Base-by-base conservation (phyloP, 805 yeast species). In the Candida boidinii region DNA sequence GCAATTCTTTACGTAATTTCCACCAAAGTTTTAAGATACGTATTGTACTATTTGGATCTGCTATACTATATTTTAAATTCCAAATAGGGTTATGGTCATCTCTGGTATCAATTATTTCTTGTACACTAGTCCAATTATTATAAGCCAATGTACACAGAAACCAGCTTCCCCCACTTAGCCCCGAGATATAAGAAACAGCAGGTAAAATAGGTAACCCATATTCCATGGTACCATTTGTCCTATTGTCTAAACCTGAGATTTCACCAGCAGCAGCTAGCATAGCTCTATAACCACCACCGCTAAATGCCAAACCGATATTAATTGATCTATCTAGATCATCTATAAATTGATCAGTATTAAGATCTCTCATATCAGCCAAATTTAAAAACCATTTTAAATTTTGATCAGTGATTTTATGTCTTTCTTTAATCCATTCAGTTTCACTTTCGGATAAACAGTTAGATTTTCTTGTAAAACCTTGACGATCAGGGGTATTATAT, bases 201-300 rank as follows among this genome's bases (percentile, higher is more conserved):
- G 81, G 86, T 17, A 86, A 55, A 4, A 95, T 94, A 21, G 90
- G 88, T 26, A 85, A 53, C 11, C 82, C 80, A 23, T 58, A 51
- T 5, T 66, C 62, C 18, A 58, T 59, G 4, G 75, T 62, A 11
- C 76, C 67, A 7, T 48, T 56, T 2, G 92, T 78, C 43, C 94
- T 64, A 47, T 76, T 74, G 52, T 86, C 96, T 38, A 83, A 57
- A 1, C 90, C 95, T 1, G 88, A 64, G 15, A 86, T 58, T 51
- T 77, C 75, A 23, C 95, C 95, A 11, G 94, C 95, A 2, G 94
- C 95, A 36, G 68, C 59, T 28, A 86, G 58, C 85, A 86, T 83
- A 22, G 95, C 94, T 39, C 96, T 69, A 54, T 83, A 86, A 4
- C 95, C 95, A 50, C 96, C 95, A 28, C 95, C 95, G 11, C 84